Evolutionary conservation across 2,329 filamentous ascomycete genomes (phyloP), one percentile per base, ranked within the genome.

Genomic region (Simplicillium aogashimaense): DNA sequence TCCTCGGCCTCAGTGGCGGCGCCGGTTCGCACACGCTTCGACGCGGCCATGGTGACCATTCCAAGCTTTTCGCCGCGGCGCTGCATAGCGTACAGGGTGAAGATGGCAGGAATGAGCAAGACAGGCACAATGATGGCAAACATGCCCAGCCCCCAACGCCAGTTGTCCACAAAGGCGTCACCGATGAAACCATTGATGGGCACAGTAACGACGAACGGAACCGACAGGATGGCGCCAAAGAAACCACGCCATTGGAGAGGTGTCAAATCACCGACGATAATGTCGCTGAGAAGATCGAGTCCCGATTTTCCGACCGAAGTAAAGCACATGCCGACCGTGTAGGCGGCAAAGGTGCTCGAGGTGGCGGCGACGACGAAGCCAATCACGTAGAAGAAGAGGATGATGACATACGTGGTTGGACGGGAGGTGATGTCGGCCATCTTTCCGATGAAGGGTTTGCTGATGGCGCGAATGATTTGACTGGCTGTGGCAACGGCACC

Each of bases 261-360:
- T 4, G 74, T 78, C n/a, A 77, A 69, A 51, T 82, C 78, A 2
- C 76, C 74, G 33, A 80, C 70, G 47, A 81, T 76, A 38, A 82
- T 74, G 46, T 80, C 74, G 49, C 77, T 74, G 36, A 79, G 61
- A 25, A 81, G 69, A 41, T 76, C 72, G 7, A 78, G 66, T 3
- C 75, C 76, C 0, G 75, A 76, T 36, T 69, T 67, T 2, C 77
- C 77, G 6, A 78, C 64, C 1, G 69, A 65, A 41, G 79, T 77
- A 53, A 82, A 76, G 10, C 80, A 66, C 46, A 74, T 65, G 2
- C 70, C 72, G 3, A 65, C 66, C 1, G 70, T 63, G 37, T 74
- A 75, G 6, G 70, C 66, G 18, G 67, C 58, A 38, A 80, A 67
- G 40, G 63, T 67, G 17, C 61, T 62, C 3, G 73, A 70, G 0